Conservation (phyloP, 2,329 filamentous ascomycete species). For the Sarocladium oryzae region DNA sequence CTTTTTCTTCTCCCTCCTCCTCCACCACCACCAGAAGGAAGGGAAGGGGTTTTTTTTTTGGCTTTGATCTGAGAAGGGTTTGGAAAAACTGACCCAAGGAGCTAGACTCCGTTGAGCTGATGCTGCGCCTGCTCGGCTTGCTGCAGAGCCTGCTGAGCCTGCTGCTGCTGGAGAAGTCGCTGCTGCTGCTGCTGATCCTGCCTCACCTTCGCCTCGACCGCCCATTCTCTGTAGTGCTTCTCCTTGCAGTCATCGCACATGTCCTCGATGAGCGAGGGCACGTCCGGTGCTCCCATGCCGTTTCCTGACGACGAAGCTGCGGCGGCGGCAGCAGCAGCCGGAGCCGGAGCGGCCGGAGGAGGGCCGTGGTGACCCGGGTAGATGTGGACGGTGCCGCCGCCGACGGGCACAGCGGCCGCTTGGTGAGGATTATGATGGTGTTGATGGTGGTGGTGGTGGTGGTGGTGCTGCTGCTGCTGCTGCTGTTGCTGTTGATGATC, state of each 20-base stretch:
- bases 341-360: not conserved
- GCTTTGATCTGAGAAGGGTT: no score
- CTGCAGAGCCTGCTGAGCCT: slow-evolving; percentile 4
- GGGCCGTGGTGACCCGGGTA: no score
- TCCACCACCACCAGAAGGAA: no score
- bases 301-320: no score
- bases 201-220: not conserved
- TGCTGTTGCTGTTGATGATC: not conserved
- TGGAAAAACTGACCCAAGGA: no score
- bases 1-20: no score
- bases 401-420: not conserved
- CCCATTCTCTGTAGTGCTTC: slow-evolving; percentile 4
- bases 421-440: not conserved
- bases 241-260: slow-evolving; percentile 8
- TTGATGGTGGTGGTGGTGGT: not conserved
- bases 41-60: no score
- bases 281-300: no score
- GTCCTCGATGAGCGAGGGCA: not conserved
- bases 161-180: not conserved
- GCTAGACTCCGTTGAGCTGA: slow-evolving; percentile 1
- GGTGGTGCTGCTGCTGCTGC: not conserved
- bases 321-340: no score
- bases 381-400: not conserved
- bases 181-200: slow-evolving; percentile 8
- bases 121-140: slow-evolving; percentile 4